These are phyloP conservation scores for Neoconidiobolus thromboides DNA, from an alignment of 371 early-diverging fungal species.

Conservation along the genomic window DNA sequence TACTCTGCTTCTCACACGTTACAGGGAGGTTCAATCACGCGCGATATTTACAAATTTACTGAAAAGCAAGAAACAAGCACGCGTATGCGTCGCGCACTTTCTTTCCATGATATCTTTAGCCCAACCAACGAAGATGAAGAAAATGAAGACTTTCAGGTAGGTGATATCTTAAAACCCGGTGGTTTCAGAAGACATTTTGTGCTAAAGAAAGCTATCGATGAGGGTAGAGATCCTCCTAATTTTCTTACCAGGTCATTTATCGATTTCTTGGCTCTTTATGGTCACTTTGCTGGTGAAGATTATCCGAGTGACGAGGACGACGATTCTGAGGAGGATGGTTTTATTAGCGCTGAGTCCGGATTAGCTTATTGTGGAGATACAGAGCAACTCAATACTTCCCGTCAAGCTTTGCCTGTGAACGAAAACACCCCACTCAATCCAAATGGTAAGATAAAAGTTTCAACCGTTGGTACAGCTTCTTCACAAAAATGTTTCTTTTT, in stretches of 20 bases:
- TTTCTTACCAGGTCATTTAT: conserved; percentile 75
- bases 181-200: conserved; percentile 77
- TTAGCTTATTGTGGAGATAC: conserved; percentile 10
- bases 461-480: conserved; percentile 36
- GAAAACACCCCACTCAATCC: conserved; percentile 4
- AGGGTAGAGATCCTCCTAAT: conserved; percentile 43
- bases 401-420: background rate
- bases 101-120: conserved; percentile 17
- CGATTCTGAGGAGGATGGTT: conserved; percentile 24
- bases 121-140: background rate
- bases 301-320: conserved; percentile 64
- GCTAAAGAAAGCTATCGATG: conserved; percentile 39
- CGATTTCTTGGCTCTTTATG: conserved; percentile 82
- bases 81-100: conserved; percentile 30
- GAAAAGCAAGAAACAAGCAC: conserved; percentile 42
- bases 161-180: conserved; percentile 39
- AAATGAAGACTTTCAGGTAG: conserved; percentile 5
- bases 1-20: conserved; percentile 15
- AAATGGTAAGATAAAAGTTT: conserved; percentile 26
- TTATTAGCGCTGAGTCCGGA: conserved; percentile 9
- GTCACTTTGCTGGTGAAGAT: conserved; percentile 89
- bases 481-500: conserved; percentile 66
- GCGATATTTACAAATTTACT: conserved; percentile 83
- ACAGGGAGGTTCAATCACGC: conserved; percentile 59
- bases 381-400: background rate